phyloP scores from a whole-genome alignment of 129 eudicot species.

The Flaveria sonorensis region DNA sequence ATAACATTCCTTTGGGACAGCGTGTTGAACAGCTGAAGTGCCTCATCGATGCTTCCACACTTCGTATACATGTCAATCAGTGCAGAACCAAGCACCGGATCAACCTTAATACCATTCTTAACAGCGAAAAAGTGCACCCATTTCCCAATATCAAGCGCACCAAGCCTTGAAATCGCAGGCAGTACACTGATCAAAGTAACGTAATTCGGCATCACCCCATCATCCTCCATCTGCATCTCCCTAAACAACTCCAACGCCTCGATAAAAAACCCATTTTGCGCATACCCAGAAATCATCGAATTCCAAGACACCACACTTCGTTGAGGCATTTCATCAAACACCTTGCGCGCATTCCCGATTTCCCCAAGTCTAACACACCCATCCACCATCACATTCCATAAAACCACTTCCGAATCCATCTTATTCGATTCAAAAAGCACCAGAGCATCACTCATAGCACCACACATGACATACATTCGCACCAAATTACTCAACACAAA shows the following conservation, averaged over 20 bases:
- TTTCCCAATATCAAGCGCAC: constrained; percentile 52
- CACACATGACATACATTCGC: constrained; percentile 55
- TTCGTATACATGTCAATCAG: constrained; percentile 63
- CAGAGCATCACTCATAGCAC: constrained; percentile 39
- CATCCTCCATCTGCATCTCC: constrained; percentile 45
- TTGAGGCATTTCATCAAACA: constrained; percentile 51
- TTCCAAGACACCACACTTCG: constrained; percentile 59
- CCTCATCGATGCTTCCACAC: constrained; percentile 59
- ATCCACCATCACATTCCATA: constrained; percentile 60
- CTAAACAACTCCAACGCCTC: constrained; percentile 47
- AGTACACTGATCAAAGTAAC: constrained; percentile 47
- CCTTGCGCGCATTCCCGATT: constrained; percentile 27
- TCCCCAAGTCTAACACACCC: constrained; percentile 46
- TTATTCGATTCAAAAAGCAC: constrained; percentile 26
- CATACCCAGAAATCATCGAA: constrained; percentile 55
- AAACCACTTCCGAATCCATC: constrained; percentile 29
- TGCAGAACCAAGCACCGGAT: constrained; percentile 53
- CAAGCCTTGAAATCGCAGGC: constrained; percentile 46
- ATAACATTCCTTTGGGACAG: constrained; percentile 42
- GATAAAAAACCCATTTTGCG: constrained; percentile 42
- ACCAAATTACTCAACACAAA: constrained; percentile 53
- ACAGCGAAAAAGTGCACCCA: constrained; percentile 51
- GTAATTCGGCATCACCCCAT: constrained; percentile 37
- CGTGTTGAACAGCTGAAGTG: constrained; percentile 46
- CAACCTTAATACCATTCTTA: constrained; percentile 37